Conservation (phyloP, 345 rosid genomes). For the Cardiospermum halicacabum region DNA sequence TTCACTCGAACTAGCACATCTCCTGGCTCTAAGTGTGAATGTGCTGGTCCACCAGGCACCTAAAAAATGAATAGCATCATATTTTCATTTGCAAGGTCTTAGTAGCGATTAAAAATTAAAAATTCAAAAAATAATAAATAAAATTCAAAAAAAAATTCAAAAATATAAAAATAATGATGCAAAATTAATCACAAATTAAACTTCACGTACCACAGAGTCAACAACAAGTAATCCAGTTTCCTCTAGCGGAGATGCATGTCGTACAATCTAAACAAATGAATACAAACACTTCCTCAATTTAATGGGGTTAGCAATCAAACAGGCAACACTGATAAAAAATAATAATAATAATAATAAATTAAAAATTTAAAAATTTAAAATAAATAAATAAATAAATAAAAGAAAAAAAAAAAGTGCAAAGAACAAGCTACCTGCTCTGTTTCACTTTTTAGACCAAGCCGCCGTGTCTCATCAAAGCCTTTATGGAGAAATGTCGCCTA, state of each 20-base stretch:
- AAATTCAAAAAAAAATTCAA: too few relatives aligned
- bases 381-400: too few relatives aligned
- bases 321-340: not conserved
- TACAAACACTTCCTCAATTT: constrained; percentile 16
- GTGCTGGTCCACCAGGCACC: constrained; percentile 97
- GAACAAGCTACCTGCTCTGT: constrained; percentile 72
- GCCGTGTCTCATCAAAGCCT: constrained; percentile 96
- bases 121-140: not conserved
- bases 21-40: constrained; percentile 79
- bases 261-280: constrained; percentile 55
- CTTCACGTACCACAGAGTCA: constrained; percentile 71
- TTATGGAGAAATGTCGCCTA: constrained; percentile 86
- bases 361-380: too few relatives aligned
- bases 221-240: constrained; percentile 98
- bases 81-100: not conserved
- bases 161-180: too few relatives aligned
- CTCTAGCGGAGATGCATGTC: constrained; percentile 67
- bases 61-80: constrained; percentile 32
- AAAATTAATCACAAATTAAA: not conserved
- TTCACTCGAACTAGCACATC: constrained; percentile 91
- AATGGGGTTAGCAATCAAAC: constrained; percentile 4
- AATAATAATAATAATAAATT: too few relatives aligned
- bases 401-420: too few relatives aligned
- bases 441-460: constrained; percentile 80
- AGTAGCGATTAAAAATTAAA: not conserved